A percentile compares a stretch with the other conserved stretches of the same genome.
Evolutionary conservation across 1,139 yeast species (phyloP).

Genomic region (Yueomyces sp.): DNA sequence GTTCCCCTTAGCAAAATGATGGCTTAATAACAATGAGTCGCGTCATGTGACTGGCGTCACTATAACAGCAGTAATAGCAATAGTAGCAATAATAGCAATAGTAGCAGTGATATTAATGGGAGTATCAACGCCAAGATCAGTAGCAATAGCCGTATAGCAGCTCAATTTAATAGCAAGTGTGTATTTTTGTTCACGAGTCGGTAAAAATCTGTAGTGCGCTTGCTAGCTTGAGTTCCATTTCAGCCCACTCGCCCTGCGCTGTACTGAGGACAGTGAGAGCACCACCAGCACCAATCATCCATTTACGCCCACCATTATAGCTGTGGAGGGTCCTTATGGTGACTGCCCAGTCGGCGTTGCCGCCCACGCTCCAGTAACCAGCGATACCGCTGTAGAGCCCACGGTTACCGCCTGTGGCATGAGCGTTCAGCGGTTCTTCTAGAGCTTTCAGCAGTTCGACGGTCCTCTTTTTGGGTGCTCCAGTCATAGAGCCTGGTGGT

Average conservation of each 20-base stretch:
- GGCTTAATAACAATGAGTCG: no score
- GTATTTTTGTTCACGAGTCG: neutral
- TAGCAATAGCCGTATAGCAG: no score
- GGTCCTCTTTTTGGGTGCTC: constrained; percentile 92
- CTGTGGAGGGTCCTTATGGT: constrained; percentile 74
- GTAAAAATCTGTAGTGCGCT: constrained; percentile 62
- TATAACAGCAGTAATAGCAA: no score
- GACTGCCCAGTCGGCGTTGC: constrained; percentile 93
- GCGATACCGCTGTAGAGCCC: constrained; percentile 91
- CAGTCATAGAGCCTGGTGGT: constrained; percentile 99
- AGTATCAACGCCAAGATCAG: no score
- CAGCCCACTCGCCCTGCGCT: constrained; percentile 78
- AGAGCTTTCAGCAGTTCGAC: constrained; percentile 60
- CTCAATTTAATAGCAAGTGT: no score
- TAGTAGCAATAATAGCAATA: no score
- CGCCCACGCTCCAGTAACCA: constrained; percentile 89
- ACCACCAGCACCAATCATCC: constrained; percentile 98
- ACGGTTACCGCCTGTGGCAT: constrained; percentile 35
- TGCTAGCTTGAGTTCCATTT: constrained; percentile 69
- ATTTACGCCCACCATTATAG: constrained; percentile 34
- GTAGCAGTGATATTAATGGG: no score
- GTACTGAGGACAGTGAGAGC: constrained; percentile 89
- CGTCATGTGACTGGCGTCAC: no score
- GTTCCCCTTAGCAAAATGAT: no score
- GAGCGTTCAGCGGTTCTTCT: constrained; percentile 28